Evolutionary conservation across 345 rosid genomes (phyloP).

Genomic region (Lumnitzera racemosa): DNA sequence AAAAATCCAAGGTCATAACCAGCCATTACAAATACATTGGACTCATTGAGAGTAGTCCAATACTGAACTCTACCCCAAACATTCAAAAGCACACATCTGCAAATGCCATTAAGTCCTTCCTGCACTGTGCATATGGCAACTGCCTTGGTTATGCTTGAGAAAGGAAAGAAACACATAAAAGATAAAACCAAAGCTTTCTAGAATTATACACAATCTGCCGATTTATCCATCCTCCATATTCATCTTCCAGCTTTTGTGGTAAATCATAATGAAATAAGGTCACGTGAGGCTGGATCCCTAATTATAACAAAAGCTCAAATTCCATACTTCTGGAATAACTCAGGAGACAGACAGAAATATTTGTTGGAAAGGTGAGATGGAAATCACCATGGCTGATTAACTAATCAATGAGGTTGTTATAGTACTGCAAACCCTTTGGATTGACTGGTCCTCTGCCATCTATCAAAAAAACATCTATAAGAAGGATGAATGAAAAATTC

Average conservation of each 20-base stretch:
- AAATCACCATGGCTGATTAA: constrained; percentile 11
- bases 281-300: neutral
- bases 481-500: neutral
- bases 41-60: constrained; percentile 43
- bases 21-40: constrained; percentile 16
- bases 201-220: constrained; percentile 11
- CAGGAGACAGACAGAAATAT: no score
- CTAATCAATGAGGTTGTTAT: constrained; percentile 14
- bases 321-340: no score
- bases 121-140: constrained; percentile 8
- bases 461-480: constrained; percentile 1
- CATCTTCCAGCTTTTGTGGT: constrained; percentile 18
- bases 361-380: no score
- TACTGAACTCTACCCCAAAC: constrained; percentile 32
- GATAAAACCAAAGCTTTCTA: neutral
- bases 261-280: constrained; percentile 10
- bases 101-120: constrained; percentile 29
- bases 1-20: constrained; percentile 24
- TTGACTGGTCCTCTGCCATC: constrained; percentile 19
- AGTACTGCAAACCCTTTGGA: constrained; percentile 14
- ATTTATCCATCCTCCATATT: constrained; percentile 21
- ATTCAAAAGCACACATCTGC: constrained; percentile 39
- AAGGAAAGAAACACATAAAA: neutral
- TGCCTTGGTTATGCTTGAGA: neutral
- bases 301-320: no score